Percentiles rank a stretch among this genome's conserved stretches.
These are phyloP conservation scores for Calonectria henricotiae DNA, from an alignment of 2,329 filamentous ascomycete genomes.

Conservation along the genomic window DNA sequence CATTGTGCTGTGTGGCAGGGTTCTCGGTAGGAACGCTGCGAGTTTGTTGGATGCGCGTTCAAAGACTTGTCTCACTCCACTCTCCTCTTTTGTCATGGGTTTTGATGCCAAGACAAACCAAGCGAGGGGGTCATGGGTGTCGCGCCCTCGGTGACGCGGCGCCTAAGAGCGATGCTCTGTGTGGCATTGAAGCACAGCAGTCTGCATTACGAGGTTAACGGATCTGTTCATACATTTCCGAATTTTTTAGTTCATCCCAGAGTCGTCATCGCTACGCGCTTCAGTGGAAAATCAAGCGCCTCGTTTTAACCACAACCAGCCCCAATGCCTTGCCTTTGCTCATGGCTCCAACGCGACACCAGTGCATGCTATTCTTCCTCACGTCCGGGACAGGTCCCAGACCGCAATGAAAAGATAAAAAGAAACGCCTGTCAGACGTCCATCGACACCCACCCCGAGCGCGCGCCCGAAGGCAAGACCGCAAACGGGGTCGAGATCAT, in stretches of 20 bases:
- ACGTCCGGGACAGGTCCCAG: constrained; percentile 20
- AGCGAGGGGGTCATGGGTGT: not conserved
- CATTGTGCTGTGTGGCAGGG: not conserved
- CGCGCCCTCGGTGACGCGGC: not conserved
- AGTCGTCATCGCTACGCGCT: too few species aligned
- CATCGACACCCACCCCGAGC: constrained; percentile 32
- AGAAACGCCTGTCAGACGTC: constrained; percentile 36
- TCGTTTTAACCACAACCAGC: not conserved
- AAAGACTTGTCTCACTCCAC: not conserved
- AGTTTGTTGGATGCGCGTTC: not conserved
- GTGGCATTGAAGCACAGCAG: too few species aligned
- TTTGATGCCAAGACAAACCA: not conserved
- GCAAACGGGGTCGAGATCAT: constrained; percentile 33
- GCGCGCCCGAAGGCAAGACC: constrained; percentile 34
- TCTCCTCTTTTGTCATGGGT: not conserved
- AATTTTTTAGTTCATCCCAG: too few species aligned
- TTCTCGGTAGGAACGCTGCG: not conserved
- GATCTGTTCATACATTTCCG: too few species aligned
- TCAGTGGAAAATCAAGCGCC: not conserved
- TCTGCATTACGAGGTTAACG: too few species aligned
- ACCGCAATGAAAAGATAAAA: constrained; percentile 28
- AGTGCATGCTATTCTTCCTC: constrained; percentile 10
- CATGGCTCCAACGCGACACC: too few species aligned
- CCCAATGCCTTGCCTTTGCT: too few species aligned
- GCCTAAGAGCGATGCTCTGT: not conserved